Evolutionary conservation across 169 alveolate genomes (phyloP).

Genomic region (Eimeria praecox): DNA sequence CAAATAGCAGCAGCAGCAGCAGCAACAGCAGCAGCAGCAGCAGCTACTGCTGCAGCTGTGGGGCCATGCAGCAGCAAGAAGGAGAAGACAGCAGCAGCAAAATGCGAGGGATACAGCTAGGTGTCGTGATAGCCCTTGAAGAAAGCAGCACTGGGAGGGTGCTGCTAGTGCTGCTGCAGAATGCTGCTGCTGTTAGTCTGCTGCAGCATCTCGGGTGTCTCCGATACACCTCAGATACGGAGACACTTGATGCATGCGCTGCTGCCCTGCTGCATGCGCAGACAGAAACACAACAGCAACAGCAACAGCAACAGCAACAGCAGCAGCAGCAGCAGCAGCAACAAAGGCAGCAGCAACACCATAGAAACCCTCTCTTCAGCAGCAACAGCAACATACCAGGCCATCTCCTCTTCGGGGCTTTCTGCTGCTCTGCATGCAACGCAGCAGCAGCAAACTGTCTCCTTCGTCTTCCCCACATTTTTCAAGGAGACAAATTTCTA

Average conservation of each 20-base stretch:
- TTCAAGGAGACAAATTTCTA: too few relatives aligned
- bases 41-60: constrained; percentile 4
- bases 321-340: constrained; percentile 19
- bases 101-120: neutral
- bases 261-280: constrained; percentile 47
- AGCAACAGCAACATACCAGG: neutral
- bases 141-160: neutral
- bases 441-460: constrained; percentile 6
- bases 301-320: constrained; percentile 5
- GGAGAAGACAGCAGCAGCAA: neutral
- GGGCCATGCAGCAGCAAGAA: neutral
- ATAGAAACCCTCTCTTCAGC: too few relatives aligned
- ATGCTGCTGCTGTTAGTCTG: constrained; percentile 6
- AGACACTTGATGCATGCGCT: constrained; percentile 31
- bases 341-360: neutral
- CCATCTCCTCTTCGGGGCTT: neutral
- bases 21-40: constrained; percentile 5
- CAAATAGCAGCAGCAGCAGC: constrained; percentile 34
- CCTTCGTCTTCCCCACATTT: too few relatives aligned
- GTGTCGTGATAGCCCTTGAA: neutral
- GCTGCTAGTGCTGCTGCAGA: constrained; percentile 27
- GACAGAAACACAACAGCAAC: constrained; percentile 8
- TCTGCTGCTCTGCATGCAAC: constrained; percentile 56
- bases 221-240: neutral
- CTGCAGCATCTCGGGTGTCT: constrained; percentile 51